phyloP scores from a whole-genome alignment of 805 yeast genomes.

The Danielozyma ontarioensis region DNA sequence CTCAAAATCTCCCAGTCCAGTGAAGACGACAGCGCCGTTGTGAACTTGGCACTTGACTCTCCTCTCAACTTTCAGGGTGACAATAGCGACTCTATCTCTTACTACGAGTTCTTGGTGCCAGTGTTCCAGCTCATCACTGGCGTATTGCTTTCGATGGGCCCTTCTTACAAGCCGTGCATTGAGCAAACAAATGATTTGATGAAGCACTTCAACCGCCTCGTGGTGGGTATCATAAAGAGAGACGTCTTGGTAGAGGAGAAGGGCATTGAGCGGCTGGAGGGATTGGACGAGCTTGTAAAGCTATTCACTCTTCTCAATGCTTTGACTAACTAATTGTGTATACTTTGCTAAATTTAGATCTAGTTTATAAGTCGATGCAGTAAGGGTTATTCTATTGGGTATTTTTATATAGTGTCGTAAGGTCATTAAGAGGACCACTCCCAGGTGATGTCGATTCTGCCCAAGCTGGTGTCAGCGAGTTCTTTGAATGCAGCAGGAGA shows the following conservation, averaged over 20 bases:
- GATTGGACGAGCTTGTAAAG: conserved; percentile 49
- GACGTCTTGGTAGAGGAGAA: conserved; percentile 37
- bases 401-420: too few relatives aligned
- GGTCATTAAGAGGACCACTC: conserved; percentile 17
- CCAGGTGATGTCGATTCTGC: conserved; percentile 55
- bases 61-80: conserved; percentile 30
- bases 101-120: conserved; percentile 67
- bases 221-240: conserved; percentile 59
- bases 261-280: conserved; percentile 16
- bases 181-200: conserved; percentile 49
- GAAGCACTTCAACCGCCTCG: conserved; percentile 46
- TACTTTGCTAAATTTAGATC: too few relatives aligned
- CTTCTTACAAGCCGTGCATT: conserved; percentile 59
- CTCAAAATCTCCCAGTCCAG: conserved; percentile 37
- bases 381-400: too few relatives aligned
- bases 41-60: conserved; percentile 49
- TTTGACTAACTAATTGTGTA: too few relatives aligned
- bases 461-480: conserved; percentile 48
- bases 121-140: conserved; percentile 69
- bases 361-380: too few relatives aligned
- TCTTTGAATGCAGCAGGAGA: conserved; percentile 55
- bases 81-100: conserved; percentile 35
- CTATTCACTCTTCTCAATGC: conserved; percentile 51
- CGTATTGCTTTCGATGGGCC: conserved; percentile 68
- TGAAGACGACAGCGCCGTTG: conserved; percentile 25